Conservation (phyloP, 129 eudicot species). For the Gnaphalium uliginosum region DNA sequence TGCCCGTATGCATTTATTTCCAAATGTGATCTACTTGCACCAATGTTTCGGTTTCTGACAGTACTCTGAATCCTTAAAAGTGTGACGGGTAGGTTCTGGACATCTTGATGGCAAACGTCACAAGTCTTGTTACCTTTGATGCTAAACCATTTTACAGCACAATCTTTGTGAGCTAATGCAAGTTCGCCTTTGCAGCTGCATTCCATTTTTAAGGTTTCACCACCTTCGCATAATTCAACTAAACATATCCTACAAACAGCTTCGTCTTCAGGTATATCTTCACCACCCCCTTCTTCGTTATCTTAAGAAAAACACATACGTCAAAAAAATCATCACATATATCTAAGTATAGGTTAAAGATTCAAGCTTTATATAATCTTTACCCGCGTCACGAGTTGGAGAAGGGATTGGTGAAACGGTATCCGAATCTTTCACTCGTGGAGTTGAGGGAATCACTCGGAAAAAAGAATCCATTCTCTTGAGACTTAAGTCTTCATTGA, state of each 20-base stretch:
- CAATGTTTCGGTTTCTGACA: slow-evolving; percentile 35
- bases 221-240: slow-evolving; percentile 90
- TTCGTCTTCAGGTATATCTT: slow-evolving; percentile 91
- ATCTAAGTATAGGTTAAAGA: slow-evolving; percentile 4
- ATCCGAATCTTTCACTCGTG: slow-evolving; percentile 55
- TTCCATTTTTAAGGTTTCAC: slow-evolving; percentile 92
- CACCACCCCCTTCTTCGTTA: slow-evolving; percentile 56
- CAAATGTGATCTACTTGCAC: slow-evolving; percentile 34
- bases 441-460: slow-evolving; percentile 85
- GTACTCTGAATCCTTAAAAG: slow-evolving; percentile 69
- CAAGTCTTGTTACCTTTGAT: slow-evolving; percentile 94
- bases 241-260: slow-evolving; percentile 93
- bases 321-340: neutral
- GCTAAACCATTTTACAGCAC: slow-evolving; percentile 94
- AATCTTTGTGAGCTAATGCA: slow-evolving; percentile 88
- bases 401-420: slow-evolving; percentile 29
- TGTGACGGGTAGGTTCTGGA: slow-evolving; percentile 78
- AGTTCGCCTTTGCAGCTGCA: slow-evolving; percentile 96
- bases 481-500: slow-evolving; percentile 51
- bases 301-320: slow-evolving; percentile 34
- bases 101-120: slow-evolving; percentile 90
- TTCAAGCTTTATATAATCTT: slow-evolving; percentile 5
- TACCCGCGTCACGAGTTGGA: slow-evolving; percentile 56
- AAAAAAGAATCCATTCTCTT: slow-evolving; percentile 66
- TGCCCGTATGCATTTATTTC: slow-evolving; percentile 74